These are phyloP conservation scores for Eucalyptus guilfoylei DNA, from an alignment of 345 rosid genomes.

Conservation along the genomic window DNA sequence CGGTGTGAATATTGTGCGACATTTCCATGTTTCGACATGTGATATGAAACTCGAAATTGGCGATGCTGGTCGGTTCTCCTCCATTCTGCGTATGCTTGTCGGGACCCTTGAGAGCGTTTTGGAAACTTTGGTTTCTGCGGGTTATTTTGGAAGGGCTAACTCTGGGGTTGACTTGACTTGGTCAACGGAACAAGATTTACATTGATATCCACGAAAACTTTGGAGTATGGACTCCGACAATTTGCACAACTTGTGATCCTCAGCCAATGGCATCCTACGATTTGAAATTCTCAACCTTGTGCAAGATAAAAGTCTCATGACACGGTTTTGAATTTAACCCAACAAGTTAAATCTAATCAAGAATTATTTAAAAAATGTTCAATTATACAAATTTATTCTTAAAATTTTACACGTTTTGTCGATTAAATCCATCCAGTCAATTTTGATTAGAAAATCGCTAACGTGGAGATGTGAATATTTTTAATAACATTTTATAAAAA, in stretches of 20 bases:
- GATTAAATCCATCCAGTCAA: fast-evolving
- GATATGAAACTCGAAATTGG: neutral
- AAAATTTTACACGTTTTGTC: too few species aligned
- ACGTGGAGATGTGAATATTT: fast-evolving
- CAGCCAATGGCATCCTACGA: neutral
- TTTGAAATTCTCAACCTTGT: neutral
- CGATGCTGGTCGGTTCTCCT: neutral
- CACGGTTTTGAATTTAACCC: neutral
- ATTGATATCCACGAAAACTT: neutral
- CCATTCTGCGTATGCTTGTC: neutral
- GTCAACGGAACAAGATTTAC: neutral
- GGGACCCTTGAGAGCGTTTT: neutral
- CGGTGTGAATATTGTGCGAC: neutral
- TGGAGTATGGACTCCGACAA: neutral
- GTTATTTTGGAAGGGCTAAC: neutral
- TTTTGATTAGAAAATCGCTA: fast-evolving
- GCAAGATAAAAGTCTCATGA: neutral
- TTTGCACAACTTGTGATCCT: neutral
- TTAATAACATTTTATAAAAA: too few species aligned
- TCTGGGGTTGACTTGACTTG: neutral
- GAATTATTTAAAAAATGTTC: neutral
- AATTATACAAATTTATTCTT: too few species aligned
- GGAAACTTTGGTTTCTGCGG: neutral
- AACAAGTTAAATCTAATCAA: neutral
- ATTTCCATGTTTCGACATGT: neutral